A percentile compares a stretch with the other conserved stretches of the same genome.
These are phyloP conservation scores for Monosporascus sp. DNA, from an alignment of 2,329 filamentous ascomycete genomes.

Conservation along the genomic window DNA sequence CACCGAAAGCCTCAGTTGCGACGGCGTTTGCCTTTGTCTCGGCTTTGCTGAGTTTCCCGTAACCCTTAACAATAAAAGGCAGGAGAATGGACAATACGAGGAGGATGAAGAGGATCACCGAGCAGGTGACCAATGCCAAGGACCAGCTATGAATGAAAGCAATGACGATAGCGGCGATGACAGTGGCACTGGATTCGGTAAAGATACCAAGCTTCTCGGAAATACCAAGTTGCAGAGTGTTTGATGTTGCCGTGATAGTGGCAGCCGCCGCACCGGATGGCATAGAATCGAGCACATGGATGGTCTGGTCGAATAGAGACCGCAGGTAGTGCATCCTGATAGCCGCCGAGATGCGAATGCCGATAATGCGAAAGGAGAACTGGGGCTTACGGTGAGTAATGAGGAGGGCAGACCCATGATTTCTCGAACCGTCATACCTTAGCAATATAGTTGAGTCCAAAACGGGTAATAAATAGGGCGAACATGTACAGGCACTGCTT, in stretches of 20 bases:
- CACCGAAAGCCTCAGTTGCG: conserved; percentile 52
- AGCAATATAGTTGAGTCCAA: conserved; percentile 53
- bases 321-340: conserved; percentile 58
- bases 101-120: conserved; percentile 47
- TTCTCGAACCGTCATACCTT: conserved; percentile 20
- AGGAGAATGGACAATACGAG: conserved; percentile 40
- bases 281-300: conserved; percentile 59
- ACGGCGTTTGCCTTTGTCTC: conserved; percentile 50
- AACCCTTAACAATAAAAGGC: conserved; percentile 47
- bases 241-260: conserved; percentile 55
- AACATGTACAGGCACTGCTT: conserved; percentile 56
- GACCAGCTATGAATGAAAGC: conserved; percentile 51
- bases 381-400: too few species aligned
- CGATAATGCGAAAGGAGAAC: conserved; percentile 53
- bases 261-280: conserved; percentile 50
- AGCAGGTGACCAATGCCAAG: conserved; percentile 50
- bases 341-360: conserved; percentile 51
- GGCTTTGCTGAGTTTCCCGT: conserved; percentile 36
- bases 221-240: conserved; percentile 55
- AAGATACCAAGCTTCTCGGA: conserved; percentile 54
- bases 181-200: conserved; percentile 46
- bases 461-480: conserved; percentile 61
- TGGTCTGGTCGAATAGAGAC: conserved; percentile 54
- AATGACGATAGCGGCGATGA: conserved; percentile 45
- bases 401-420: too few species aligned